phyloP scores from a whole-genome alignment of 2,329 filamentous ascomycete species.

The Neopestalotiopsis sp. region DNA sequence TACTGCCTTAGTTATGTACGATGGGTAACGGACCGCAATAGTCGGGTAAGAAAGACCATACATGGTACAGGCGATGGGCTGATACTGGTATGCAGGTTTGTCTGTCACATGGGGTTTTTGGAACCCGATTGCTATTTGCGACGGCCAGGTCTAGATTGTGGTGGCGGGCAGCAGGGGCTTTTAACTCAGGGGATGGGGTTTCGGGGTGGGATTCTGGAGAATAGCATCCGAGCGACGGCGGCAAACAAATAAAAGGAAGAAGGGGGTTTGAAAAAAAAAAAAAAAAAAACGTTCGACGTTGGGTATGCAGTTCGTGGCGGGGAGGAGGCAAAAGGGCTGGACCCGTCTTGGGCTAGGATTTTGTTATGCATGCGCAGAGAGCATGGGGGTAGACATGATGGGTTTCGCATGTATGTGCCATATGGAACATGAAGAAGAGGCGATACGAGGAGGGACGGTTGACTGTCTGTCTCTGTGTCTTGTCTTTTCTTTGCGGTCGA shows the following conservation, averaged over 20 bases:
- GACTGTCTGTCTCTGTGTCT: no score
- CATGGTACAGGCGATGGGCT: not conserved
- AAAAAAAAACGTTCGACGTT: not conserved
- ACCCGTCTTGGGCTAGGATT: not conserved
- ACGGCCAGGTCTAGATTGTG: slow-evolving; percentile 15
- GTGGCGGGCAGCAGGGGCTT: not conserved
- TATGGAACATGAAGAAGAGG: not conserved
- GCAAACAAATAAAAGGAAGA: not conserved
- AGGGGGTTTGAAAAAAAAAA: not conserved
- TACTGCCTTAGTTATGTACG: not conserved
- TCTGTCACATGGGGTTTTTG: not conserved
- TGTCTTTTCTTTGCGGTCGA: slow-evolving; percentile 4
- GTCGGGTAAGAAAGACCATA: no score
- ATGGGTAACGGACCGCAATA: not conserved
- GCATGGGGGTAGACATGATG: not conserved
- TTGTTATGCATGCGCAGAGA: not conserved
- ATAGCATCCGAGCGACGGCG: slow-evolving; percentile 1
- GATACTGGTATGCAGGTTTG: slow-evolving; percentile 2
- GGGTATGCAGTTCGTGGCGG: not conserved
- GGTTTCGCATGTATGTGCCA: no score
- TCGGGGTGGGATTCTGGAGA: slow-evolving; percentile 16
- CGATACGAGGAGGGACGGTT: not conserved
- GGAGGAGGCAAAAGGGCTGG: slow-evolving; percentile 13
- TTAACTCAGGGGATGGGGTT: slow-evolving; percentile 6
- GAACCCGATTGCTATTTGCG: not conserved